phyloP scores from a whole-genome alignment of 805 yeast genomes.

The Saturnispora bothae region DNA sequence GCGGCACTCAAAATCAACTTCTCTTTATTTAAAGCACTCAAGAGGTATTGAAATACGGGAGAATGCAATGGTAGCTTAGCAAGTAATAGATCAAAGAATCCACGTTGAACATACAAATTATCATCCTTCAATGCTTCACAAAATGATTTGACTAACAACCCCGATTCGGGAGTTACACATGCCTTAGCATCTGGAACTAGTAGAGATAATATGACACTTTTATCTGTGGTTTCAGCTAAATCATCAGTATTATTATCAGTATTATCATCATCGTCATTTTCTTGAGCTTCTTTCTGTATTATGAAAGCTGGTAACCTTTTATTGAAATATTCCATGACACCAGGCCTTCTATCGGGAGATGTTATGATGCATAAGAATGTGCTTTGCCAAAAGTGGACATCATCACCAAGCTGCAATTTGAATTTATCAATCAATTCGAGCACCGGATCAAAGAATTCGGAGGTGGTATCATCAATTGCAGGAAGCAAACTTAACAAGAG shows the following conservation, averaged over 20 bases:
- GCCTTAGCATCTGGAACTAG: slow-evolving; percentile 38
- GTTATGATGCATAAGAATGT: slow-evolving; percentile 65
- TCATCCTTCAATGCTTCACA: slow-evolving; percentile 57
- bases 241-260: not conserved
- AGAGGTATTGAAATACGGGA: slow-evolving; percentile 38
- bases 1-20: slow-evolving; percentile 53
- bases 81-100: slow-evolving; percentile 73
- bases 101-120: slow-evolving; percentile 70
- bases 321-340: slow-evolving; percentile 71
- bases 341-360: slow-evolving; percentile 70
- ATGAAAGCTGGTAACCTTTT: slow-evolving; percentile 53
- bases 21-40: slow-evolving; percentile 44
- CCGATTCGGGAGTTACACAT: slow-evolving; percentile 68
- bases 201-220: slow-evolving; percentile 16
- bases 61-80: slow-evolving; percentile 58
- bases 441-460: slow-evolving; percentile 64
- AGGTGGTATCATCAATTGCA: slow-evolving; percentile 86
- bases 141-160: slow-evolving; percentile 65
- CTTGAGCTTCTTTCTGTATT: slow-evolving; percentile 2
- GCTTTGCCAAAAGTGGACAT: slow-evolving; percentile 79
- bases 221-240: slow-evolving; percentile 11
- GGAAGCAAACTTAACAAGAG: slow-evolving; percentile 66
- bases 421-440: slow-evolving; percentile 51
- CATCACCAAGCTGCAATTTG: slow-evolving; percentile 46
- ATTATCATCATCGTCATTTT: slow-evolving; percentile 8